Base-by-base conservation (phyloP, 768 basidiomycete species). In the Suillus cothurnatus region DNA sequence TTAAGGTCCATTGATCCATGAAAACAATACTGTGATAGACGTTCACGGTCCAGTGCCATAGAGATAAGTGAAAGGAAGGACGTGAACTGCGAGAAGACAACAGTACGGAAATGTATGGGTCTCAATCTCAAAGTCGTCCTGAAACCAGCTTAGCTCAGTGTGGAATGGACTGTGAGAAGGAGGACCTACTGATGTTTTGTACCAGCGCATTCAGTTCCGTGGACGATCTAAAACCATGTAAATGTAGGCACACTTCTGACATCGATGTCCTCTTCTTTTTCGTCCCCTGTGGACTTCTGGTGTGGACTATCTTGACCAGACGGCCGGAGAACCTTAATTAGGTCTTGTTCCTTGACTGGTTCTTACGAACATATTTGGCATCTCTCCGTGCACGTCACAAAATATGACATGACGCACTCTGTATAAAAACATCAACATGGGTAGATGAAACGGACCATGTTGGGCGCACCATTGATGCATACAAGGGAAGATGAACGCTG, bases 1-100 rank as follows among this genome's bases (percentile, higher is more conserved):
- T 90, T 92, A 67, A 97, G 82, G 70, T 89, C 89, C 93, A 98
- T 94, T 0, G 93, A 87, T 1, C 97, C 97, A 73, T 99, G 97
- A 71, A 98, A 94, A 23, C 97, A 86, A 68, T 87, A 88, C 71
- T 86, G 88, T 50, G 86, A 79, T 66, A 93, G 81, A 1, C 77
- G 75, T 71, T 95, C 92, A 23, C 91, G 87, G 59, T 88, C 82
- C 62, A 96, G 79, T 5, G 84, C 87, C 1, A 79, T 74, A 70
- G 93, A 87, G 63, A 96, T 93, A 19, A 96, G 80, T 71, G 95
- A 91, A 63, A 97, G 78, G 75, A 95, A 97, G 31, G 86, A 88
- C 0, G 94, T 96, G 69, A 95, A 95, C 70, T 96, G 93, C 1
- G 93, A 94, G 75, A 96, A 96, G 6, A 96, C 90, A 26, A 96